Evolutionary conservation across 352 stramenopile species (phyloP), one percentile per base, ranked within the genome.

Genomic region (Thalassiosira exigua): DNA sequence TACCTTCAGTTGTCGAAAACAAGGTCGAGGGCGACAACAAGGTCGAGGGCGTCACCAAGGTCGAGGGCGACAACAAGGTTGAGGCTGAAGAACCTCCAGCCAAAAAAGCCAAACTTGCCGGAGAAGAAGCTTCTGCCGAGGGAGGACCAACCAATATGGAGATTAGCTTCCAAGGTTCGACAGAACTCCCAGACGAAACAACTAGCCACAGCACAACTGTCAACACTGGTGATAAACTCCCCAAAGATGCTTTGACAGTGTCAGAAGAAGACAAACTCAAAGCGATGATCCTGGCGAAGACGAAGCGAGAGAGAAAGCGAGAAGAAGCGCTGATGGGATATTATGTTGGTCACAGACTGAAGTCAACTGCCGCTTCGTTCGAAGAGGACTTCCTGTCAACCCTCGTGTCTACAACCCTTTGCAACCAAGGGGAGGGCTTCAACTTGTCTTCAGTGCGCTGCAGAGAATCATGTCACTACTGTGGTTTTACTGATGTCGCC

Each of bases 291-390:
- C 62, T 84, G 26, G 41, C 44, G 2, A 87, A 79, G 57, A 66
- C 73, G 1, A 87, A 57, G n/a, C 69, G 80, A 22, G 73, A 87
- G 53, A 87, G 70, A 27, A 87, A 87, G 44, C 64, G 74, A 52
- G 80, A 87, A 48, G 80, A 87, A 71, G 72, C 74, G 21, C 46
- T 87, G 50, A 78, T 87, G 27, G 80, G 69, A 33, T 76, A 72
- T 71, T 78, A 79, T 67, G 59, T 87, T n/a, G 69, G 64, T 44
- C 86, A 85, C 52, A 62, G 86, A 42, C 60, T 94, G 4, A 81
- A 84, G 65, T 85, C 86, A 53, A 90, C 82, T 41, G 74, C 89
- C 46, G 84, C 90, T 32, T 89, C 87, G 27, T 92, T 94, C 81
- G 82, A 93, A 70, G 80, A 92, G 75, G 87, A 94, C 69, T 79